Base-by-base conservation (phyloP, 345 rosid species). In the Aegle marmelos region DNA sequence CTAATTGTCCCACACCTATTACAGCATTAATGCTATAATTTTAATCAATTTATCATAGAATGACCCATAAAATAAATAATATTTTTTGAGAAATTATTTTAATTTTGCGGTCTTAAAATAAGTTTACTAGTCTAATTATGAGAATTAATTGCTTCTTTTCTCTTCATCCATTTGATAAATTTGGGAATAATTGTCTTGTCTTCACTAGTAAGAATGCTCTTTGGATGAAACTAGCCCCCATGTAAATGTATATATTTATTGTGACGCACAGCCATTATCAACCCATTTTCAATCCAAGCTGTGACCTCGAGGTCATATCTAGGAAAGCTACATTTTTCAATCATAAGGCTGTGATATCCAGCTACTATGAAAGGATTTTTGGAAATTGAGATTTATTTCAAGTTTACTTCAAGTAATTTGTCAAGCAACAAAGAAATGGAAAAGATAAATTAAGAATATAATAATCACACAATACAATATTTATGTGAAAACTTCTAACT, bases 191-290 rank as follows among this genome's bases (percentile, higher is more conserved):
- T 91, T 4, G 50, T 88, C 91, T 82, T 94, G 79, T 98, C 98
- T 82, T 91, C 93, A 0, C 79, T 67, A 54, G 94, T 91, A 79
- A 94, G 90, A 75, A 97, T 94, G 90, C 99, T 94, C 72, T 93
- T 98, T 0, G 96, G 99, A 88, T 94, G 98, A 84, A 94, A 93
- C 70, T 37, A 10, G 8, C 93, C 98, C 22, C 99, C 98, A 98
- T 94, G 95, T 57, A 97, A 79, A 80, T 92, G 87, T 81, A 88
- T 93, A 82, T 93, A 81, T 75, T 83, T 89, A 82, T 83, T 86
- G 86, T 93, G 99, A 21, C 98, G 90, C 76, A 96, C 98, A 6
- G 98, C 99, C 99, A 94, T 94, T 79, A 94, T 83, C 58, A 91
- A 81, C 53, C 94, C 99, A 79, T 94, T 97, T 57, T 97, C 97